Percentiles rank a stretch among this genome's conserved stretches.
Evolutionary conservation across 495 filamentous ascomycete species (phyloP).

Genomic region (Jackrogersella multiformis): DNA sequence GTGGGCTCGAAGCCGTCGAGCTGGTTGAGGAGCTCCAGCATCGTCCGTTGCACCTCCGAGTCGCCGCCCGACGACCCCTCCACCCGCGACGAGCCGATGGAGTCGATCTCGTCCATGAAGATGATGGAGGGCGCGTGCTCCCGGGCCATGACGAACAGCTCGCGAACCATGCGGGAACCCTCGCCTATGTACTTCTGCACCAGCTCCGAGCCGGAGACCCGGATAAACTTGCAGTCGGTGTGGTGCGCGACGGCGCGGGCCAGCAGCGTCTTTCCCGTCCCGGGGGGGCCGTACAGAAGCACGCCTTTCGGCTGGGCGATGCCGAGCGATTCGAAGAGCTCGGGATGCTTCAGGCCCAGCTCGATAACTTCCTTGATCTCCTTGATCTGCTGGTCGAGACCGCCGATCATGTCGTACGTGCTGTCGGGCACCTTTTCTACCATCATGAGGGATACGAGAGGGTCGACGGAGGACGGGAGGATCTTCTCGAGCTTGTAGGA

Average conservation of each 20-base stretch:
- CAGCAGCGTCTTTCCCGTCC: constrained; percentile 96
- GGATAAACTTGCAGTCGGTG: constrained; percentile 98
- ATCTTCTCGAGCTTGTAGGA: constrained; percentile 98
- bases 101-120: constrained; percentile 99
- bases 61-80: constrained; percentile 95
- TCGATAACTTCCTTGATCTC: constrained; percentile 99
- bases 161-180: constrained; percentile 96
- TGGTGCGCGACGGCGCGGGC: constrained; percentile 97
- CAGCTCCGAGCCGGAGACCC: constrained; percentile 93
- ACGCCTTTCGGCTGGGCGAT: constrained; percentile 99
- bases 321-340: constrained; percentile 97
- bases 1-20: constrained; percentile 98
- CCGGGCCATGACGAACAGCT: constrained; percentile 98
- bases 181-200: constrained; percentile 99
- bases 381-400: constrained; percentile 98
- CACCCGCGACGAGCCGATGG: constrained; percentile 95
- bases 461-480: constrained; percentile 95
- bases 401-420: constrained; percentile 99
- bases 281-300: constrained; percentile 94
- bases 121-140: constrained; percentile 99
- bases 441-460: constrained; percentile 99
- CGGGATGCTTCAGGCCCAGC: constrained; percentile 96
- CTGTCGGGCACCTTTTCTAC: constrained; percentile 99
- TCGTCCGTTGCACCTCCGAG: constrained; percentile 99
- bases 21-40: constrained; percentile 98